Base-by-base conservation (phyloP, 2,329 filamentous ascomycete genomes). In the Coccinonectria pachysandricola region DNA sequence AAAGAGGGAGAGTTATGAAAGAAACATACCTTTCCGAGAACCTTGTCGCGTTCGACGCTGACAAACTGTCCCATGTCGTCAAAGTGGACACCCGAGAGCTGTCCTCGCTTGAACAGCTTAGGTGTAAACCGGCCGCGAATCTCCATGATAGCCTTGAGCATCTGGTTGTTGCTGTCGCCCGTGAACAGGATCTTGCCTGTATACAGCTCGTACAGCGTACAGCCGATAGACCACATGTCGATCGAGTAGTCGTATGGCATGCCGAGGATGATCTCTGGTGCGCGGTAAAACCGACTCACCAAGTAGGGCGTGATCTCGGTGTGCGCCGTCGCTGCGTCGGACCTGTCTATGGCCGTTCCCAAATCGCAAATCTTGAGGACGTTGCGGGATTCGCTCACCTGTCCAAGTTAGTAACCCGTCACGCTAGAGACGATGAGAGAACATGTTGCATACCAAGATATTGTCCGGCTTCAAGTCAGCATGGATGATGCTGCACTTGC, bases 391-490 rank as follows among this genome's bases (percentile, higher is more conserved):
- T 93, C 84, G 43, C 88, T 91, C 40, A 88, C 71, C 70, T 75
- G 32, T 23, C 4, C 5, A 19, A 21, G 35, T 46, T 22, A 42
- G 39, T 27, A 30, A 19, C 18, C 12, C 4, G 16, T 15, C 10
- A 7, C 23, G n/a, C n/a, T n/a, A n/a, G n/a, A n/a, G n/a, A n/a
- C n/a, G n/a, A n/a, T n/a, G n/a, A n/a, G n/a, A n/a, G n/a, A n/a
- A n/a, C n/a, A n/a, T n/a, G 10, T 15, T 23, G 35, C 65, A 43
- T 52, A 79, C 86, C 46, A 98, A 62, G 31, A 98, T 88, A 46
- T 98, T 98, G 70, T 98, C 91, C 7, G 91, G 91, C 57, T 98
- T 98, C 44, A 98, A 57, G 64, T 98, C 91, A 9, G 88, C 87
- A 52, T 98, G 91, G 27, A 98, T 72, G 50, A 98, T 84, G 54